Base-by-base conservation (phyloP, 768 basidiomycete species). In the Neoboletus magnificus region DNA sequence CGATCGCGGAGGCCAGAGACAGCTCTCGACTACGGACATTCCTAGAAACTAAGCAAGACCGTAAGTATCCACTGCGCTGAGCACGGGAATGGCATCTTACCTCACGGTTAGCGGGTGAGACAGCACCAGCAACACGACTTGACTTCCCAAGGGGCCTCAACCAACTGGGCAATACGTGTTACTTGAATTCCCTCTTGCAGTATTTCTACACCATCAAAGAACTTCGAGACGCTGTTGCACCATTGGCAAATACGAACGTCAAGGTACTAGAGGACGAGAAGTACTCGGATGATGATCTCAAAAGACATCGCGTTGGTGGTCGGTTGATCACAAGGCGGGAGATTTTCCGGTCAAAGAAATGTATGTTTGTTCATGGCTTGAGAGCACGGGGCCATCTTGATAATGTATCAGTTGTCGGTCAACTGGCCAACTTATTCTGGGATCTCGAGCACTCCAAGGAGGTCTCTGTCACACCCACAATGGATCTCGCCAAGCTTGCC, bases 191-290 rank as follows among this genome's bases (percentile, higher is more conserved):
- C 36, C 75, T 89, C 33, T 54, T 64, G 41, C 67, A 96, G 88
- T 97, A 96, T 69, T 95, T 97, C 69, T 96, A 93, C 69, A 96
- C 93, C n/a, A 93, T 97, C 71, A 89, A 83, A 66, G 91, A 94
- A 35, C 81, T 97, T 27, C 82, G 94, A 32, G 85, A 87, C 20
- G 85, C 89, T 7, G 84, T 96, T 10, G 74, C 74, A 30, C 82
- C 79, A 20, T 77, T 86, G 75, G 79, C 79, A 25, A 78, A 81
- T 54, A 66, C 78, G 37, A 81, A 80, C 46, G 53, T 79, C 53
- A 86, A 86, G 61, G 63, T 77, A 0, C 55, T 86, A 15, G 85
- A 83, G 36, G 85, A 88, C 39, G 85, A 85, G 56, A 91, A 89
- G 57, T 72, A 87, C 50, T 82, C 85, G 5, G 90, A 93, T 49